Evolutionary conservation across 73 alveolate genomes (phyloP).

Genomic region (Paramecium pentaurelia): DNA sequence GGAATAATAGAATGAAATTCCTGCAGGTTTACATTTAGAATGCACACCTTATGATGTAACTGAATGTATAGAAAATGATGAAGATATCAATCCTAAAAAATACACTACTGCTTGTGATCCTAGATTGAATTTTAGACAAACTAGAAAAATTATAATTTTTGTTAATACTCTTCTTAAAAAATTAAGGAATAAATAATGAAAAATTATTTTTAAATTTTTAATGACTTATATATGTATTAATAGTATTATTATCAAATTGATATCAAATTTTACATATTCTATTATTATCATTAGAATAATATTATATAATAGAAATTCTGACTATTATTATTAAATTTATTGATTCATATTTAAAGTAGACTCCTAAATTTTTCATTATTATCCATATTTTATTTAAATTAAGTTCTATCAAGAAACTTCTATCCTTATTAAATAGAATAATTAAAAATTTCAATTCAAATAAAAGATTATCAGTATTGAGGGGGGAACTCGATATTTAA

Average conservation of each 20-base stretch:
- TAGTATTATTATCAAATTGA: not conserved
- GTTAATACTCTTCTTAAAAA: not conserved
- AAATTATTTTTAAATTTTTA: not conserved
- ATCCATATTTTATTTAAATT: not conserved
- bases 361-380: too few species aligned
- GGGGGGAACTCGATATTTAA: too few species aligned
- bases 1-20: not conserved
- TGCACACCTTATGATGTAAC: conserved; percentile 57
- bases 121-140: conserved; percentile 45
- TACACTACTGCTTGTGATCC: conserved; percentile 70
- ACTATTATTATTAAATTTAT: too few species aligned
- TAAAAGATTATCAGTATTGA: not conserved
- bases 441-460: too few species aligned
- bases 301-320: too few species aligned
- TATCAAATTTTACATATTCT: too few species aligned
- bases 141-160: not conserved
- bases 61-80: conserved; percentile 56
- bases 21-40: conserved; percentile 68
- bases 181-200: not conserved
- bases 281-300: too few species aligned
- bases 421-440: not conserved
- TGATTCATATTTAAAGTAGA: too few species aligned
- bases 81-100: conserved; percentile 27
- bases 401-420: not conserved
- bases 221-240: not conserved